Evolutionary conservation across 345 rosid species (phyloP).

Genomic region (Crucihimalaya himalaica): DNA sequence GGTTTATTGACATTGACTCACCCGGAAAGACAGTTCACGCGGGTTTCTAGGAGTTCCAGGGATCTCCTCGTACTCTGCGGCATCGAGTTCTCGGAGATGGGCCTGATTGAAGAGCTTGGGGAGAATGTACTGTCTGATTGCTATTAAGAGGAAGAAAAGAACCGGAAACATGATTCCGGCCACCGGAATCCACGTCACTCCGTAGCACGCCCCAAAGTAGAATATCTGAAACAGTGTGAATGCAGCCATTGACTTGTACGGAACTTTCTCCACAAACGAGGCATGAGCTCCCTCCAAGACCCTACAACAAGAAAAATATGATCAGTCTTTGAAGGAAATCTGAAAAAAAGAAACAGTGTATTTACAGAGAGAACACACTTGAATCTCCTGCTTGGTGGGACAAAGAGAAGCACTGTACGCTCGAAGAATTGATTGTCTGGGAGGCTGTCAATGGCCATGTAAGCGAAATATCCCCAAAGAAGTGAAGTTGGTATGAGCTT

Average conservation of each 20-base stretch:
- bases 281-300: constrained; percentile 69
- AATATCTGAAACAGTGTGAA: constrained; percentile 66
- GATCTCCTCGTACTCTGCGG: constrained; percentile 77
- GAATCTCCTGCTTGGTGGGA: constrained; percentile 62
- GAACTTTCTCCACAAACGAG: constrained; percentile 70
- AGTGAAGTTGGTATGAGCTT: constrained; percentile 81
- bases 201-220: constrained; percentile 66
- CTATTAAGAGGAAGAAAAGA: constrained; percentile 73
- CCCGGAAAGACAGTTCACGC: constrained; percentile 33
- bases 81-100: constrained; percentile 69
- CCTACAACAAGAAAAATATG: constrained; percentile 43
- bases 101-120: constrained; percentile 56
- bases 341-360: not conserved
- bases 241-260: constrained; percentile 48
- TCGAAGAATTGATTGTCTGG: constrained; percentile 91
- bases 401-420: constrained; percentile 63
- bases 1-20: not conserved
- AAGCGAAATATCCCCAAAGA: constrained; percentile 86
- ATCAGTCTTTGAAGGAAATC: not conserved
- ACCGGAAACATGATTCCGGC: constrained; percentile 83
- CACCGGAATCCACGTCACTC: constrained; percentile 81
- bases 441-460: constrained; percentile 92
- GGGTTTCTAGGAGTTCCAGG: constrained; percentile 46
- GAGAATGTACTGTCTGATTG: constrained; percentile 65
- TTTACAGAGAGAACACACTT: constrained; percentile 42